A percentile compares a stretch with the other conserved stretches of the same genome.
phyloP scores from a whole-genome alignment of 2,329 filamentous ascomycete species.

The Exophiala calicioides region DNA sequence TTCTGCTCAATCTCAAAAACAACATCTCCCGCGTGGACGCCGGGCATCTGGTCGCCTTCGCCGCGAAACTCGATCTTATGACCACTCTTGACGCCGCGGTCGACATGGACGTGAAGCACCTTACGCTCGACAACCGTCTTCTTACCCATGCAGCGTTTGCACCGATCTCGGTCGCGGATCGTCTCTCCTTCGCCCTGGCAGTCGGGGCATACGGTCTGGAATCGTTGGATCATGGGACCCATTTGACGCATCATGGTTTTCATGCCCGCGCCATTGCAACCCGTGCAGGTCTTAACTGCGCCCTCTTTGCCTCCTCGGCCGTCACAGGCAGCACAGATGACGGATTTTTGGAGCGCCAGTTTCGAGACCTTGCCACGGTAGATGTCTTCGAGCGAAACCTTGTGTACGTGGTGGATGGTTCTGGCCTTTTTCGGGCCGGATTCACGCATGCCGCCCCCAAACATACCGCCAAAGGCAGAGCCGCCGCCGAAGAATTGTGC shows the following conservation, averaged over 20 bases:
- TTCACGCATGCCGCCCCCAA: slow-evolving; percentile 78
- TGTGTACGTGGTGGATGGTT: slow-evolving; percentile 97
- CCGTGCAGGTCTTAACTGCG: slow-evolving; percentile 87
- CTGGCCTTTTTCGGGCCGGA: slow-evolving; percentile 86
- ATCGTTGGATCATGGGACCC: slow-evolving; percentile 99
- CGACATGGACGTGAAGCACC: slow-evolving; percentile 96
- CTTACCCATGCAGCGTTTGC: slow-evolving; percentile 95
- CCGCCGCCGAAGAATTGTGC: slow-evolving; percentile 89
- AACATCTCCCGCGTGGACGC: slow-evolving; percentile 90
- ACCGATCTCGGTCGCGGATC: slow-evolving; percentile 94
- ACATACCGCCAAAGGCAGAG: slow-evolving; percentile 70
- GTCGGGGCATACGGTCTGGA: slow-evolving; percentile 98
- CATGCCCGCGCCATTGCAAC: slow-evolving; percentile 93
- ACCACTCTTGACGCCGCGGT: slow-evolving; percentile 87
- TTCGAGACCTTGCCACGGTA: slow-evolving; percentile 98
- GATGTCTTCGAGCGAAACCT: slow-evolving; percentile 95
- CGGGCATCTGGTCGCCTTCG: slow-evolving; percentile 93
- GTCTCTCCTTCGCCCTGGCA: slow-evolving; percentile 97
- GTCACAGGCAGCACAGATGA: slow-evolving; percentile 93
- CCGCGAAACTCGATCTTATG: slow-evolving; percentile 97
- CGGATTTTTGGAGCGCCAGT: slow-evolving; percentile 92
- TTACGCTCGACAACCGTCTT: slow-evolving; percentile 98
- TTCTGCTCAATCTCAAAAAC: slow-evolving; percentile 99
- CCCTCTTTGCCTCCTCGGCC: slow-evolving; percentile 96
- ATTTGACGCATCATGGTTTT: slow-evolving; percentile 99